Conservation (phyloP, 1,139 yeast genomes). For the Scheffersomyces segobiensis region DNA sequence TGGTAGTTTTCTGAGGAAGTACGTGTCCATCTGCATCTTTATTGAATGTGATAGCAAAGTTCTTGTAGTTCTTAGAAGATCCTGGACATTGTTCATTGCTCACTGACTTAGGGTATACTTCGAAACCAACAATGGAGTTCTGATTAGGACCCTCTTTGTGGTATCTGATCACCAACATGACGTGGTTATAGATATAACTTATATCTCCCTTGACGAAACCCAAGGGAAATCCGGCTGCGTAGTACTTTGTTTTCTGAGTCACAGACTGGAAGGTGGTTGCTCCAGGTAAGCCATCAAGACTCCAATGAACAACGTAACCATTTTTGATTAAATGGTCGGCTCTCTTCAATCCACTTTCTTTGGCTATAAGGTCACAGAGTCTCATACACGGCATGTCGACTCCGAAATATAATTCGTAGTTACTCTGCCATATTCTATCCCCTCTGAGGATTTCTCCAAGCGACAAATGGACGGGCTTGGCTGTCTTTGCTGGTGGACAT, state of each 20-base stretch:
- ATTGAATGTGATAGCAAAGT: constrained; percentile 44
- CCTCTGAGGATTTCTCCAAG: constrained; percentile 80
- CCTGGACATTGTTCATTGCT: constrained; percentile 70
- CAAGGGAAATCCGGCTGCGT: constrained; percentile 84
- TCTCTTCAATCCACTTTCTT: constrained; percentile 47
- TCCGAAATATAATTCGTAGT: constrained; percentile 61
- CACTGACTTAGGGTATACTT: constrained; percentile 85
- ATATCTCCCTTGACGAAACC: constrained; percentile 65
- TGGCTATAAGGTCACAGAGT: constrained; percentile 64
- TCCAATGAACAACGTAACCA: constrained; percentile 83
- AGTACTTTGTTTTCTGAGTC: constrained; percentile 60
- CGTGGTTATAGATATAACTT: constrained; percentile 73
- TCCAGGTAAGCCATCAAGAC: constrained; percentile 82
- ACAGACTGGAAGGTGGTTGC: constrained; percentile 80
- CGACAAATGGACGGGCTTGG: constrained; percentile 65
- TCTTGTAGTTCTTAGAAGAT: constrained; percentile 55
- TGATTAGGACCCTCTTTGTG: constrained; percentile 47
- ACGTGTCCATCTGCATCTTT: constrained; percentile 7
- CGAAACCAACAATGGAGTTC: constrained; percentile 81
- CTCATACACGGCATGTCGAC: constrained; percentile 64
- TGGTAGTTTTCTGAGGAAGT: constrained; percentile 28
- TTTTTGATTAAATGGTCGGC: constrained; percentile 65
- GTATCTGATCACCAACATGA: constrained; percentile 76
- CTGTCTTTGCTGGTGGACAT: constrained; percentile 62
- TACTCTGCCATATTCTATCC: constrained; percentile 77